Base-by-base conservation (phyloP, 768 basidiomycete genomes). In the Agaricus blazei region DNA sequence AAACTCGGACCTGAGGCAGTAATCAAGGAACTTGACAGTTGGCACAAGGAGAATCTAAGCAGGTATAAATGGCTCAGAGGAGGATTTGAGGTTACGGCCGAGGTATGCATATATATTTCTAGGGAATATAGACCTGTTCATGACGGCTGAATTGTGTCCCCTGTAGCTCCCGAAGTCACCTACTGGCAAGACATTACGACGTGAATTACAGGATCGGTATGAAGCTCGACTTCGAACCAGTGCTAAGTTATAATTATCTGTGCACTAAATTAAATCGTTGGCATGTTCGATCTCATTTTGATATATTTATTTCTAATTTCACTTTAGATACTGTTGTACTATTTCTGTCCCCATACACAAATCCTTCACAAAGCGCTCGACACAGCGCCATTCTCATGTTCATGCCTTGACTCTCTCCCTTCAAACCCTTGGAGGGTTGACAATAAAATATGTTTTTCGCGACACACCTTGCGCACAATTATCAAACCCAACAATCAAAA, bases 21-120 rank as follows among this genome's bases (percentile, higher is more conserved):
- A 7, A 62, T 77, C 1, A 67, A 69, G 48, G 75, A 71, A 51
- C 69, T 92, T 3, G 78, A 87, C 19, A 67, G 59, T 7, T 91
- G 87, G 88, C 72, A 80, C 40, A 72, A 77, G 55, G 72, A 77
- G 67, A 76, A 80, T 57, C 67, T 91, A 52, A 88, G 87, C 68
- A 81, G 76, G 63, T 87, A 85, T 62, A 90, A 92, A 65, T 87
- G 86, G 82, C 61, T 90, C 51, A 71, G 86, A 9, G 89, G 90
- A 3, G 89, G 90, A 0, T 77, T 89, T 6, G 79, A 83, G 58
- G 66, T 87, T n/a, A 76, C 90, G 3, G 69, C 77, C 47, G 73
- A 83, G 75, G 88, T 85, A 40, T 19, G 79, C 68, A 28, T 48
- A 34, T 52, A 26, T 26, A 7, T 49, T 50, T 56, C 58, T n/a